Evolutionary conservation across 495 filamentous ascomycete genomes (phyloP).

Genomic region (Polyplosphaeria fusca): DNA sequence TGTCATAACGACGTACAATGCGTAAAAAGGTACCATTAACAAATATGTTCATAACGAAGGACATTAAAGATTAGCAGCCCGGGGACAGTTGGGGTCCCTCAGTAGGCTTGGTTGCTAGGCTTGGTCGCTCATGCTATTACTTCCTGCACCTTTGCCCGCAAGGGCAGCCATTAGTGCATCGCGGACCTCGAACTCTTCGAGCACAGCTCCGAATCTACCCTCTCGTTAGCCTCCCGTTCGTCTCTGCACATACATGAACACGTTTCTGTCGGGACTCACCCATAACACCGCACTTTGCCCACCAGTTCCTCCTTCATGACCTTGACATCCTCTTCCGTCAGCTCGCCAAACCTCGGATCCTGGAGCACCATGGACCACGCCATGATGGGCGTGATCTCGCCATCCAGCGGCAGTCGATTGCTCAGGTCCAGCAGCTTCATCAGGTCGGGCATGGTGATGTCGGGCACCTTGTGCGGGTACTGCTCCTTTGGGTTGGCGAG

Average conservation of each 20-base stretch:
- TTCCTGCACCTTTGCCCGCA: conserved; percentile 48
- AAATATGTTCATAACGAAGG: background rate
- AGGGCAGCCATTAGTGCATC: conserved; percentile 78
- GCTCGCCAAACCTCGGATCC: conserved; percentile 62
- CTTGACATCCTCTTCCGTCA: conserved; percentile 68
- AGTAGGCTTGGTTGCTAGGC: no score
- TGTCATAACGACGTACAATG: background rate
- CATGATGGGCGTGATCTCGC: conserved; percentile 96
- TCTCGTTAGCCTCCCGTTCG: background rate
- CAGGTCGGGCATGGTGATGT: conserved; percentile 70
- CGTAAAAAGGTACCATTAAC: background rate
- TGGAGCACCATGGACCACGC: conserved; percentile 78
- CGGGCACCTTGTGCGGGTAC: conserved; percentile 58
- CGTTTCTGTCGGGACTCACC: conserved; percentile 56
- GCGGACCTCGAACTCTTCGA: conserved; percentile 88
- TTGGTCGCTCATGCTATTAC: no score
- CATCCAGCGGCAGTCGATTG: conserved; percentile 76
- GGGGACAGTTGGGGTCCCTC: background rate
- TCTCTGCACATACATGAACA: background rate
- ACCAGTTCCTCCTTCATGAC: conserved; percentile 68
- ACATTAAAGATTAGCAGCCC: background rate
- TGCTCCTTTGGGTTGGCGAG: conserved; percentile 40
- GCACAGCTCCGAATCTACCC: conserved; percentile 70
- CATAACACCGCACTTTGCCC: conserved; percentile 86
- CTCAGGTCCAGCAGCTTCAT: conserved; percentile 79